phyloP scores from a whole-genome alignment of 2,329 filamentous ascomycete species.

The Hawksworthiomyces lignivorus region DNA sequence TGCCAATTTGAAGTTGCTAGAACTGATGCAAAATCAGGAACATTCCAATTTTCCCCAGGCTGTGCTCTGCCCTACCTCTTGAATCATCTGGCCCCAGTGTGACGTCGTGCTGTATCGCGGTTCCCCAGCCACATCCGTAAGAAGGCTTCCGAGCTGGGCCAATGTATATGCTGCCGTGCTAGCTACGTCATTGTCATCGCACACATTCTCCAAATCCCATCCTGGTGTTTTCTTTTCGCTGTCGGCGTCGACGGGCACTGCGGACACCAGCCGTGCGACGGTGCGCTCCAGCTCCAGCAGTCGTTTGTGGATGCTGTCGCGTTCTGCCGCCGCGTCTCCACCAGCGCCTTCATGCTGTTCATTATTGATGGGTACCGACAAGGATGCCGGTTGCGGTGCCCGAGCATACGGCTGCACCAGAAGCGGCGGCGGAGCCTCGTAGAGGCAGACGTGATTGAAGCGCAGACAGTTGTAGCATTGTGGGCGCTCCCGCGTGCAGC shows the following conservation, averaged over 20 bases:
- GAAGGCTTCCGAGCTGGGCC: not conserved
- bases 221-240: not conserved
- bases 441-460: not conserved
- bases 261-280: not conserved
- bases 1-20: not conserved
- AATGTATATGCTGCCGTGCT: not conserved
- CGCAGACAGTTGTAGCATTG: constrained; percentile 1
- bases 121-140: not conserved
- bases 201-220: not conserved
- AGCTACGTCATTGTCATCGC: not conserved
- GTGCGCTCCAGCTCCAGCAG: not conserved
- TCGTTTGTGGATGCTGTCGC: not conserved
- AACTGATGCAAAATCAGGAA: too few species aligned
- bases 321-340: not conserved
- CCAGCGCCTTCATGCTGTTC: not conserved
- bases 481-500: constrained; percentile 1
- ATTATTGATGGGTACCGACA: too few species aligned
- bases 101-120: not conserved
- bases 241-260: not conserved
- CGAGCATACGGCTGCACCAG: not conserved
- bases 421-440: not conserved
- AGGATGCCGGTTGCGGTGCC: not conserved
- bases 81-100: constrained; percentile 1
- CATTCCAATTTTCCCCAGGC: not conserved
- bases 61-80: not conserved